phyloP scores from a whole-genome alignment of 2,329 filamentous ascomycete genomes.

The Fusarium devonianum region DNA sequence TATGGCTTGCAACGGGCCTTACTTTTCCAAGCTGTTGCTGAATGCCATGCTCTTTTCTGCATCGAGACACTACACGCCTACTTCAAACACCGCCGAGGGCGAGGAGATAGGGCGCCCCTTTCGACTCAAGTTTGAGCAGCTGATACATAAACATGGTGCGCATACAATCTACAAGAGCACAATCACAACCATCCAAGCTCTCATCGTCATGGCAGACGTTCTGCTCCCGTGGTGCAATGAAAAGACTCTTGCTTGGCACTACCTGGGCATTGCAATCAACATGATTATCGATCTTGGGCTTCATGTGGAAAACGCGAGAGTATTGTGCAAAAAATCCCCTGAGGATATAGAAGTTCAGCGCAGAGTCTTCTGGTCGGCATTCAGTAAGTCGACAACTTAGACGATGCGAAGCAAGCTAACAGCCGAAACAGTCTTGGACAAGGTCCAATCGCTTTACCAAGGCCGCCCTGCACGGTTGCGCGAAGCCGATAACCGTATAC shows the following conservation, averaged over 20 bases:
- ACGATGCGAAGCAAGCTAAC: not conserved
- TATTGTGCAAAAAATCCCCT: slow-evolving; percentile 39
- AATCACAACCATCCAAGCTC: slow-evolving; percentile 13
- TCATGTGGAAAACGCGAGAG: not conserved
- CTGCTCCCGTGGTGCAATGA: slow-evolving; percentile 16
- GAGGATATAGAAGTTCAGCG: slow-evolving; percentile 55
- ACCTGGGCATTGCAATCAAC: slow-evolving; percentile 16
- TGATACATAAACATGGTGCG: not conserved
- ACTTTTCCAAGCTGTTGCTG: slow-evolving; percentile 63
- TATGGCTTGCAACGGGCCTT: slow-evolving; percentile 61
- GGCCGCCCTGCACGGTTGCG: slow-evolving; percentile 56
- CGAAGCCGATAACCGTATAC: slow-evolving; percentile 53
- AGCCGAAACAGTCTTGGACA: slow-evolving; percentile 48
- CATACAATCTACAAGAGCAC: slow-evolving; percentile 3
- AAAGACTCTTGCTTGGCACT: slow-evolving; percentile 18
- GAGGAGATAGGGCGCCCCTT: slow-evolving; percentile 3
- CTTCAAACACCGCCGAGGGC: not conserved
- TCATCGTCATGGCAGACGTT: not conserved
- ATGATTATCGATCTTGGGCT: slow-evolving; percentile 23
- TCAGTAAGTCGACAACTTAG: slow-evolving; percentile 9
- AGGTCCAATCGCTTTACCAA: slow-evolving; percentile 61
- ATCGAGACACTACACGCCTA: not conserved
- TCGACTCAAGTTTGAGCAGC: slow-evolving; percentile 12
- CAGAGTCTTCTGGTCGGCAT: slow-evolving; percentile 45
- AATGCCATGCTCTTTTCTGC: slow-evolving; percentile 60